Evolutionary conservation across 345 rosid genomes (phyloP).

Genomic region (Heritiera littoralis): DNA sequence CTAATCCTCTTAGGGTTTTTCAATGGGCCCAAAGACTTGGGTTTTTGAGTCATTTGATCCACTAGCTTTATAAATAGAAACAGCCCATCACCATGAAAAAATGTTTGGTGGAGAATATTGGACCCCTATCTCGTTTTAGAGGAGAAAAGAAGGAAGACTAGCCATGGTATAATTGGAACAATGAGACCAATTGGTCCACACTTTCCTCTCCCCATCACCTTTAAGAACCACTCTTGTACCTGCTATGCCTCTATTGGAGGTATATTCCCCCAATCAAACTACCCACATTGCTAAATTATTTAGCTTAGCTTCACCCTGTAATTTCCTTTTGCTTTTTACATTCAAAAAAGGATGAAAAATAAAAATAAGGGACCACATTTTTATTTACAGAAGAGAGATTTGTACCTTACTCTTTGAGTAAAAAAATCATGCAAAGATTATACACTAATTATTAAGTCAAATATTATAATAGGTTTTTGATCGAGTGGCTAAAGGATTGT

Average conservation of each 20-base stretch:
- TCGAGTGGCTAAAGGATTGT: too few relatives aligned
- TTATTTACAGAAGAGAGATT: too few relatives aligned
- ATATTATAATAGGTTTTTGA: too few relatives aligned
- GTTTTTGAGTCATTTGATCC: background rate
- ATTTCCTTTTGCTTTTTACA: too few relatives aligned
- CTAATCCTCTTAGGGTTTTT: too few relatives aligned
- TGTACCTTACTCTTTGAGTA: too few relatives aligned
- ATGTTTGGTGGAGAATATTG: constrained; percentile 11
- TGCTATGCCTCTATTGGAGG: background rate
- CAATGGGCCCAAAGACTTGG: background rate
- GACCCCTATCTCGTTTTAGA: background rate
- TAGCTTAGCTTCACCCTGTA: background rate
- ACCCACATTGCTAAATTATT: background rate
- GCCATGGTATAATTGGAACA: background rate
- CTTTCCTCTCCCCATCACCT: background rate
- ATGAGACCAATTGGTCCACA: constrained; percentile 3
- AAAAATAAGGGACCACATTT: too few relatives aligned
- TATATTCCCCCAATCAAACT: background rate
- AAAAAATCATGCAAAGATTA: too few relatives aligned
- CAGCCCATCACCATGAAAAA: background rate
- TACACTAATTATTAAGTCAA: too few relatives aligned
- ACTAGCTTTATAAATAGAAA: background rate
- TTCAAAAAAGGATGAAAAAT: too few relatives aligned
- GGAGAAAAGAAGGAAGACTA: background rate
- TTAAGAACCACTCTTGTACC: background rate